phyloP scores from a whole-genome alignment of 257 asterid genomes.

The Nicotiana knightiana region DNA sequence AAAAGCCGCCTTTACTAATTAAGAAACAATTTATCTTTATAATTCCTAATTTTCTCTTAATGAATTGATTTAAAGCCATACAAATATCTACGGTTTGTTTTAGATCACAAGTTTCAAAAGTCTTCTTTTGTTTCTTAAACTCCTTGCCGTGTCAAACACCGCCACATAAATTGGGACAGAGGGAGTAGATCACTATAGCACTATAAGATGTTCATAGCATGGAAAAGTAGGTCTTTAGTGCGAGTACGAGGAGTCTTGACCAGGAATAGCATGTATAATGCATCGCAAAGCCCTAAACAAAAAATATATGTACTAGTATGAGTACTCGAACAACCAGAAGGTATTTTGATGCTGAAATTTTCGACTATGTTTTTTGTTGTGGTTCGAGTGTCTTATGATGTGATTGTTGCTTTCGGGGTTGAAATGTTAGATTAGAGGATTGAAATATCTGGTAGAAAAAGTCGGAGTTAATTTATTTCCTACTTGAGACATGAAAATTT shows the following conservation, averaged over 20 bases:
- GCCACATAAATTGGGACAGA: no score
- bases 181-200: neutral
- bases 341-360: neutral
- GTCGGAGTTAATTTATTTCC: neutral
- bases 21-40: no score
- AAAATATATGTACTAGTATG: neutral
- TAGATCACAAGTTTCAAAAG: no score
- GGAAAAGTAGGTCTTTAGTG: neutral
- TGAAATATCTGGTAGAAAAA: neutral
- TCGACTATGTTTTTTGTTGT: neutral
- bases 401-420: neutral
- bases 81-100: no score
- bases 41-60: no score
- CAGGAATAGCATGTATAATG: neutral
- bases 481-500: neutral
- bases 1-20: no score
- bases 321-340: slow-evolving; percentile 1
- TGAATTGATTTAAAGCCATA: no score
- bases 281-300: neutral
- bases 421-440: neutral
- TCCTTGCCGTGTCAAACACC: no score
- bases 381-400: neutral
- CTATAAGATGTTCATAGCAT: neutral
- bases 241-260: neutral
- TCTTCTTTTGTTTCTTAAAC: no score